Evolutionary conservation across 2,329 filamentous ascomycete genomes (phyloP), one percentile per base, ranked within the genome.

Genomic region (Fusarium chlamydosporum): DNA sequence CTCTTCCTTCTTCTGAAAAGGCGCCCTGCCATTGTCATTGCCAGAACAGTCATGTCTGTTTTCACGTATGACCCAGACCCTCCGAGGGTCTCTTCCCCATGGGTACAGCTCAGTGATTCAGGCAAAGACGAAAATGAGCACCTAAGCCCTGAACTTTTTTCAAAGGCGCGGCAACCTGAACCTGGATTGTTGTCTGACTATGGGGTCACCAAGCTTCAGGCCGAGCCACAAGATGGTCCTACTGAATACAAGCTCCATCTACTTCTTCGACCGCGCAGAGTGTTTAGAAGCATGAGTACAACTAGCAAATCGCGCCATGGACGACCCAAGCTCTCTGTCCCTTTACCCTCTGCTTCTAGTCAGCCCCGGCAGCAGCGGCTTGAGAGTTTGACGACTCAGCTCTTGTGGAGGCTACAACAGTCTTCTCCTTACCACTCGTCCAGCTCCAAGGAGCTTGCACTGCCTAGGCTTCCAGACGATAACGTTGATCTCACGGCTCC

Each of bases 181-280:
- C 76, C 81, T 7, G 82, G 81, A n/a, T 72, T 84, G 9, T 80
- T 88, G 13, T 84, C 84, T 6, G 86, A 91, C 56, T 90, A 88
- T 76, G 87, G 86, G 2, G 87, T 96, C 45, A 91, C 89, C 43
- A 93, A 91, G 74, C 82, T 99, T 16, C 91, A 94, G 67, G 91
- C 95, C 13, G 96, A 99, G 78, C 95, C 95, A 7, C 94, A 98
- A 76, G 91, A 96, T 67, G 96, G 96, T 0, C 94, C 96, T 18
- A 96, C 93, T 1, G 96, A 99, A 80, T 99, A 99, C 81, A 99
- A 99, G 79, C 82, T 99, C 42, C 96, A 98, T 80, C 83, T 99
- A 7, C 85, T 98, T 8, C 82, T 97, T 52, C 89, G 94, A 35
- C 90, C 92, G 16, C 87, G 95, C 60, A 87, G 93, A 65, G 88